Percentiles rank a stretch among this genome's conserved stretches.
Evolutionary conservation across 768 basidiomycete genomes (phyloP).

Genomic region (Neoboletus magnificus): DNA sequence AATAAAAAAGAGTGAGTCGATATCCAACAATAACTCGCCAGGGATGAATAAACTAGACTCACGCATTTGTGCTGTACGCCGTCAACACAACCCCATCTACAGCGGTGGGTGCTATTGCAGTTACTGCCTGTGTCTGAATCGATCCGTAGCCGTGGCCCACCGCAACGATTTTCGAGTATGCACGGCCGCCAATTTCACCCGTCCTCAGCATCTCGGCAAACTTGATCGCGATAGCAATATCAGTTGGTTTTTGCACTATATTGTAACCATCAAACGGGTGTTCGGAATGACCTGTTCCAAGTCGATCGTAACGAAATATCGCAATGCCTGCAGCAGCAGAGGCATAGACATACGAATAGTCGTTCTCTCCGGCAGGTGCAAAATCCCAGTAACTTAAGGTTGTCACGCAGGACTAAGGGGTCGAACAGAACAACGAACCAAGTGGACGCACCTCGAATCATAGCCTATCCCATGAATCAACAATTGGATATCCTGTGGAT

Average conservation of each 20-base stretch:
- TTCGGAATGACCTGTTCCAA: background rate
- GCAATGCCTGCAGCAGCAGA: background rate
- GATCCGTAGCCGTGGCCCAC: background rate
- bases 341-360: background rate
- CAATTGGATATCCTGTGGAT: background rate
- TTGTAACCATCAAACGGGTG: background rate
- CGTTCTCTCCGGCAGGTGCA: background rate
- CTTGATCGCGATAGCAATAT: background rate
- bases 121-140: background rate
- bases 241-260: background rate
- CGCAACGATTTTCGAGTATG: background rate
- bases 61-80: background rate
- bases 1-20: background rate
- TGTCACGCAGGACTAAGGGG: background rate
- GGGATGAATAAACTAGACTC: background rate
- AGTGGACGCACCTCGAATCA: background rate
- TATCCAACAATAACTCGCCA: background rate
- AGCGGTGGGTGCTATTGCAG: background rate
- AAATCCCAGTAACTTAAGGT: background rate
- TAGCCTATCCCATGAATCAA: background rate
- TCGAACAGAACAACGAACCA: background rate
- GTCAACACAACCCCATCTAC: background rate
- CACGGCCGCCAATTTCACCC: background rate
- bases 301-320: background rate
- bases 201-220: background rate